Conservation (phyloP, 176 grass and related monocot species). For the Triticum urartu region DNA sequence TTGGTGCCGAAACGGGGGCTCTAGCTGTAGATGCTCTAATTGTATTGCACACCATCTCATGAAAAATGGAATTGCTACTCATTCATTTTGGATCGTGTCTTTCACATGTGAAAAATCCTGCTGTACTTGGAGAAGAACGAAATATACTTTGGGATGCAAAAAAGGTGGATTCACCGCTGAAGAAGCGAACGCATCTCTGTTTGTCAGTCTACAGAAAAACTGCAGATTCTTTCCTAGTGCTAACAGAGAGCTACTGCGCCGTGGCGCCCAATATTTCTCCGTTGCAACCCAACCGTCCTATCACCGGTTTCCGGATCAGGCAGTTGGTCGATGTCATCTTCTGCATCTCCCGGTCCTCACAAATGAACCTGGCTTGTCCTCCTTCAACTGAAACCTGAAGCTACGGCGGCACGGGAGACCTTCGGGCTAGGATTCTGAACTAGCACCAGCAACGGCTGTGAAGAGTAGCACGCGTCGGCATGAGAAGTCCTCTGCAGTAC, state of each 20-base stretch:
- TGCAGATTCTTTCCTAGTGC: not conserved
- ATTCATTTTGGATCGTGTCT: not conserved
- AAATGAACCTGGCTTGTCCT: constrained; percentile 13
- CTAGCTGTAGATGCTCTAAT: too few species aligned
- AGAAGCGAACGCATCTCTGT: not conserved
- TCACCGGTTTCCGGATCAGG: not conserved
- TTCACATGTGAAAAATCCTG: constrained; percentile 5
- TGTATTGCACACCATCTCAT: not conserved
- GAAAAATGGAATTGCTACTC: not conserved
- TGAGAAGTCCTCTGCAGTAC: constrained; percentile 52
- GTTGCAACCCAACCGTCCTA: not conserved
- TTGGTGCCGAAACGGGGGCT: too few species aligned
- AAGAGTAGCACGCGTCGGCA: constrained; percentile 27
- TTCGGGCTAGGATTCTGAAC: constrained; percentile 67
- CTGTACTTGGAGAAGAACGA: not conserved
- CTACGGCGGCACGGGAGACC: not conserved
- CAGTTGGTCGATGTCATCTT: constrained; percentile 16
- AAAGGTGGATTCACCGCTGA: not conserved
- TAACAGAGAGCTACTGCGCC: constrained; percentile 11
- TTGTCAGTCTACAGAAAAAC: not conserved
- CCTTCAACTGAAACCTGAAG: constrained; percentile 32
- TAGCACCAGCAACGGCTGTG: constrained; percentile 61
- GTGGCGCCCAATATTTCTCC: not conserved
- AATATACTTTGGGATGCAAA: not conserved
- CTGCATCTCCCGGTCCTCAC: not conserved